Evolutionary conservation across 495 filamentous ascomycete species (phyloP), one percentile per base, ranked within the genome.

Genomic region (Hyaloscypha finlandica): DNA sequence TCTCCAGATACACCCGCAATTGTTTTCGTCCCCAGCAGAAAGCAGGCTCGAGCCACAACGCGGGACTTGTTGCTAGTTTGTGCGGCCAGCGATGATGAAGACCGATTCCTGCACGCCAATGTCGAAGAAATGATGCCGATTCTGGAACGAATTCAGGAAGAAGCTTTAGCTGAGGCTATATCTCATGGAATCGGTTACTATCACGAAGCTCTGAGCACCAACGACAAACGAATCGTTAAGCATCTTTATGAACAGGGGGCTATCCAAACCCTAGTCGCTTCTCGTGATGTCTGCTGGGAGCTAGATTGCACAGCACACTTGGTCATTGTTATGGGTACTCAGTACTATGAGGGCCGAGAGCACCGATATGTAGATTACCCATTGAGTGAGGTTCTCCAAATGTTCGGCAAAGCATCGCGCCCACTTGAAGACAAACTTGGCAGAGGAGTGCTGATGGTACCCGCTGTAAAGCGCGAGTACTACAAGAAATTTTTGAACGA

Each of bases 401-500:
- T 99, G 96, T 97, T 97, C 67, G 95, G 95, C 71, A 96, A 93
- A 75, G 92, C 95, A 31, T 88, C 90, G 33, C 90, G 93, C 61
- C 83, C 92, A 6, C 85, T 88, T 9, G 77, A 86, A 67, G 94
- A 97, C 74, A 94, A 94, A 65, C 80, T 87, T 29, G 90, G 92
- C 59, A 91, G 90, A 66, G 96, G 94, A 65, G 91, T 99, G 19
- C 80, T 99, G 35, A 97, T 99, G 94, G 89, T 97, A 6, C 92
- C 94, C 5, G 89, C 90, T 20, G 92, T 94, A 54, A 97, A 96
- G 81, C 88, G 94, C 33, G 93, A 97, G 65, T 99, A 97, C 77
- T 98, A 98, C 85, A 93, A 93, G 79, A 98, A 98, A 78, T 99
- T 99, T 84, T 81, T 99, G 66, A 94, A 95, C 74, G 95, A 99